Evolutionary conservation across 169 alveolate species (phyloP), one percentile per base, ranked within the genome.

Genomic region (Besnoitia besnoiti): DNA sequence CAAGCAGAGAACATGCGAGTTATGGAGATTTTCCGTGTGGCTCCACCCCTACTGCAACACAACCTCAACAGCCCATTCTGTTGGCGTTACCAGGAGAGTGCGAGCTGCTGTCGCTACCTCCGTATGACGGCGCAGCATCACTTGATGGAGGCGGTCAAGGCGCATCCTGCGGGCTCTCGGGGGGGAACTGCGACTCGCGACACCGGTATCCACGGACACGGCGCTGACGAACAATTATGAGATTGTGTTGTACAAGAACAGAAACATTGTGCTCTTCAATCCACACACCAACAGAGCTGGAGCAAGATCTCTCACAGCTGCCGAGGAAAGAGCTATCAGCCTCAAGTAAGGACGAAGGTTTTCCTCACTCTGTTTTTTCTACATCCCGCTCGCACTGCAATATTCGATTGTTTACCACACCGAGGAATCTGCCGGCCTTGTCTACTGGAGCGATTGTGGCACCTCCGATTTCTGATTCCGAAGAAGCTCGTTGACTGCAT

Each of bases 281-380:
- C 87, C 87, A 3, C 87, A 77, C 59, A 77, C 87, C 47, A 40
- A 77, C 87, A 77, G 87, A 35, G 87, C 87, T 4, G 87, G 87
- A 12, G 87, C 87, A 37, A 39, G 87, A 27, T 0, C 61, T 27
- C 42, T 77, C 55, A 40, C 87, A 21, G 59, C 87, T 10, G 87
- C 87, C 14, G 87, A 77, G n/a, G 87, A 77, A 77, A 21, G 87
- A 27, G 87, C 87, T 12, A 33, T 77, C 35, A 40, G 59, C 40
- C 40, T 40, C 37, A 21, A 77, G 87, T 77, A 77, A 77, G 87
- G 33, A 3, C 73, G 5, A 21, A 21, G 16, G 35, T 21, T 55
- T 21, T 55, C 73, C 16, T 2, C 8, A 21, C 73, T 55, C 3
- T 55, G 0, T 55, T 21, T 27, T 55, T 55, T n/a, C n/a, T n/a